Conservation (phyloP, 257 asterid genomes). For the Solanum tacnaense region DNA sequence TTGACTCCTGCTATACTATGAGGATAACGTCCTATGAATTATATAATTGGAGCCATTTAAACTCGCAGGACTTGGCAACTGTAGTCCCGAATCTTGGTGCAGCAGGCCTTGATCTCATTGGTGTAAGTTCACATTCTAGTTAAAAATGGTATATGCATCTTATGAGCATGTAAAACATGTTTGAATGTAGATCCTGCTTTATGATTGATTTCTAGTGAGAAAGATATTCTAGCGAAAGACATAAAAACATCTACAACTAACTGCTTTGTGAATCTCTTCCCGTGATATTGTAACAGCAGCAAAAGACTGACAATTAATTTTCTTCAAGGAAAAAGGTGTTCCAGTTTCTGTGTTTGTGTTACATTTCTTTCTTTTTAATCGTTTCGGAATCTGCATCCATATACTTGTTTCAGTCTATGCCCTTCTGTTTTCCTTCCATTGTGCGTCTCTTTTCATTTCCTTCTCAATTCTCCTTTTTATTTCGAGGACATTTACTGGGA, state of each 20-base stretch:
- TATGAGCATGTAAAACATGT: neutral
- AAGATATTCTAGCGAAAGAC: neutral
- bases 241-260: neutral
- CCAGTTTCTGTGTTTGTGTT: neutral
- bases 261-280: neutral
- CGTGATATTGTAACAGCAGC: neutral
- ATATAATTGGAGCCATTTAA: neutral
- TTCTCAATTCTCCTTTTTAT: neutral
- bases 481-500: neutral
- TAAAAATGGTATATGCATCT: neutral
- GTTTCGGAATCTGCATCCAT: neutral
- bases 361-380: neutral
- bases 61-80: slow-evolving; percentile 60
- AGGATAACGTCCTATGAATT: neutral
- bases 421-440: neutral
- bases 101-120: slow-evolving; percentile 74
- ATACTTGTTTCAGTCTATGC: neutral
- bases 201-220: neutral
- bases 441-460: neutral
- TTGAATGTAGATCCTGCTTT: neutral
- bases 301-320: neutral
- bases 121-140: slow-evolving; percentile 36
- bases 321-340: neutral
- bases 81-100: slow-evolving; percentile 69
- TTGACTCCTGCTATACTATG: neutral